Evolutionary conservation across 495 filamentous ascomycete genomes (phyloP), one percentile per base, ranked within the genome.

Genomic region (Cercophora samala): DNA sequence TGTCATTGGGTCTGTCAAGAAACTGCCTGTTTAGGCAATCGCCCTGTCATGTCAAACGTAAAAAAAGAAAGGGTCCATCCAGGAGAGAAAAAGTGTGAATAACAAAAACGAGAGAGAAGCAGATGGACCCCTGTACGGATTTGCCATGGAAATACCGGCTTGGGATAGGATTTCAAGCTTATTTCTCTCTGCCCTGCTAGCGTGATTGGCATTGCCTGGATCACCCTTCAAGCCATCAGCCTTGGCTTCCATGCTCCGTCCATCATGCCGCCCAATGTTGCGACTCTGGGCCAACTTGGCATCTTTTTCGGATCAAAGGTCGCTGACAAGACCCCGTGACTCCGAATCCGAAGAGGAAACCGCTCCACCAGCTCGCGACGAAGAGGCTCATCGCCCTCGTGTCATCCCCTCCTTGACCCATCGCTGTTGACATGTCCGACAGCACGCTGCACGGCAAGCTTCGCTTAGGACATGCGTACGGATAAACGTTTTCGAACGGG

Each of bases 111-210:
- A 60, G 25, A 60, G 29, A n/a, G 17, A 60, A 18, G 24, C 19
- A 26, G 8, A 24, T 18, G 22, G 61, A 72, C 51, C 70, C 70
- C 59, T 71, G 70, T 64, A 69, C 62, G 67, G 69, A 64, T 64
- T 72, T 73, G 71, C 62, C 67, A 75, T 72, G 70, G 75, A 52
- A 74, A 72, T 70, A 64, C 37, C 37, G 15, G 37, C 62, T 56
- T 56, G 25, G 60, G 68, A 67, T 66, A 67, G 69, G 61, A 74
- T 71, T 72, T 72, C 74, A 75, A 76, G 73, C 74, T 76, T 76
- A 75, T 74, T 75, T 74, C 67, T 62, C 71, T 58, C 62, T 66
- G 67, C 66, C 65, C 59, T 58, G 61, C 56, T 73, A 71, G 71
- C 64, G 65, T 61, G 66, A 63, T 68, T 68, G 65, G 70, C 68